Evolutionary conservation across 2,329 filamentous ascomycete species (phyloP).

Genomic region (Lasiodiplodia citricola): DNA sequence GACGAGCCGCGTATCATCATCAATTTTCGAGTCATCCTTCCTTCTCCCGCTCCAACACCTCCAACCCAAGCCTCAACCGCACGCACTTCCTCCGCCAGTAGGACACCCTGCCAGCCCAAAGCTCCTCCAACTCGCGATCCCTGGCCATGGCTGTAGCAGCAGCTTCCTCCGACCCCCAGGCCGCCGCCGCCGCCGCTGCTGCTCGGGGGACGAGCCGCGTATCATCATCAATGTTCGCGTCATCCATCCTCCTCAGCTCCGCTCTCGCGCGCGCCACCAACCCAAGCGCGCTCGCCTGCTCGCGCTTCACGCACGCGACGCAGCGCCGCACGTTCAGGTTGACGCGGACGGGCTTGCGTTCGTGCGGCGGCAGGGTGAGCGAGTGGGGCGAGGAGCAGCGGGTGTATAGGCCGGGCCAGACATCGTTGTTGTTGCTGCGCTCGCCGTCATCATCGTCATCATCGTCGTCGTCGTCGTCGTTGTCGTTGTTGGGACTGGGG

Average conservation of each 20-base stretch:
- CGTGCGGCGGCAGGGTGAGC: background rate
- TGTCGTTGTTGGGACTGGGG: background rate
- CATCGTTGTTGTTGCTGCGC: background rate
- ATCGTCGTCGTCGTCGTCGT: background rate
- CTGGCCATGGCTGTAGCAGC: background rate
- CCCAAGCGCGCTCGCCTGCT: no score
- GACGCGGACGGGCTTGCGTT: background rate
- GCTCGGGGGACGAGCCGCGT: no score
- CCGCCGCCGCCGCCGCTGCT: no score
- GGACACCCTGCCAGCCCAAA: no score
- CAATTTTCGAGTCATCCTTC: no score
- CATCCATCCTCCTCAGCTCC: background rate
- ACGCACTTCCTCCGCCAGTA: background rate
- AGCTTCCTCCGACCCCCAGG: no score
- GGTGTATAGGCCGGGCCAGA: background rate
- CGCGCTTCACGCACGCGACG: background rate
- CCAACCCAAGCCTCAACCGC: background rate
- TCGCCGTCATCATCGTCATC: background rate
- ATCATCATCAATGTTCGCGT: no score
- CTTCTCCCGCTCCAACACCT: background rate
- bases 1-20: no score
- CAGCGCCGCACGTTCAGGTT: background rate
- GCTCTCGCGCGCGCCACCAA: background rate
- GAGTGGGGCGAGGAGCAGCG: background rate
- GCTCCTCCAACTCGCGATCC: background rate